Percentiles rank a stretch among this genome's conserved stretches.
phyloP scores from a whole-genome alignment of 1,284 basidiomycete genomes.

The Peniophora sp. region DNA sequence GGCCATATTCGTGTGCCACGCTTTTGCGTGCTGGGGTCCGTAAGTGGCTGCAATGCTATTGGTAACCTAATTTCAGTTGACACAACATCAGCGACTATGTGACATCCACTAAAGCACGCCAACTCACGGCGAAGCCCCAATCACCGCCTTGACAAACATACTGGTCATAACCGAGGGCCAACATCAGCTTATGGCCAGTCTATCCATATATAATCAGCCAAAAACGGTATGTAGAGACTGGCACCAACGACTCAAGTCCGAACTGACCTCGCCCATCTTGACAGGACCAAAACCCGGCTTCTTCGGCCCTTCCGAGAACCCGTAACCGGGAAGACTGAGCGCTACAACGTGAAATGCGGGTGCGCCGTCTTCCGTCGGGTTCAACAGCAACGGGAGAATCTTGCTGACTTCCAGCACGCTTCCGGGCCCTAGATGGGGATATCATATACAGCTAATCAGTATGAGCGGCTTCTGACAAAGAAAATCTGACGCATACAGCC shows the following conservation, averaged over 20 bases:
- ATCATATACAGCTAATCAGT: background rate
- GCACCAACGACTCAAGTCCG: no score
- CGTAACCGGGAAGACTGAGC: conserved; percentile 33
- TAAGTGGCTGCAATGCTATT: conserved; percentile 18
- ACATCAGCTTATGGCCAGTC: conserved; percentile 36
- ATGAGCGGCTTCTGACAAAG: background rate
- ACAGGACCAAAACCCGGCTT: conserved; percentile 23
- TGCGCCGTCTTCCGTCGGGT: conserved; percentile 31
- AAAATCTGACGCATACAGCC: conserved; percentile 27
- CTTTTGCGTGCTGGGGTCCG: conserved; percentile 22
- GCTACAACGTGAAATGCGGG: conserved; percentile 10
- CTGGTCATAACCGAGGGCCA: conserved; percentile 34
- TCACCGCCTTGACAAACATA: conserved; percentile 40
- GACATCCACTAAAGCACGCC: background rate
- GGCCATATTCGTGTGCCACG: conserved; percentile 26
- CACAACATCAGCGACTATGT: background rate
- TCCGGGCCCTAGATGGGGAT: background rate
- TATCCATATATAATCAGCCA: conserved; percentile 11
- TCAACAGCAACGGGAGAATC: conserved; percentile 21
- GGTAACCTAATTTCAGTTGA: conserved; percentile 17
- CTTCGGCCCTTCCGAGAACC: conserved; percentile 24
- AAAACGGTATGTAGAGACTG: background rate
- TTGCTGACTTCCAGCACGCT: conserved; percentile 26
- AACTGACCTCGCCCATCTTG: conserved; percentile 1
- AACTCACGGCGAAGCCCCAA: conserved; percentile 29